phyloP scores from a whole-genome alignment of 2,329 filamentous ascomycete genomes.

The Hypoxylon sp. region DNA sequence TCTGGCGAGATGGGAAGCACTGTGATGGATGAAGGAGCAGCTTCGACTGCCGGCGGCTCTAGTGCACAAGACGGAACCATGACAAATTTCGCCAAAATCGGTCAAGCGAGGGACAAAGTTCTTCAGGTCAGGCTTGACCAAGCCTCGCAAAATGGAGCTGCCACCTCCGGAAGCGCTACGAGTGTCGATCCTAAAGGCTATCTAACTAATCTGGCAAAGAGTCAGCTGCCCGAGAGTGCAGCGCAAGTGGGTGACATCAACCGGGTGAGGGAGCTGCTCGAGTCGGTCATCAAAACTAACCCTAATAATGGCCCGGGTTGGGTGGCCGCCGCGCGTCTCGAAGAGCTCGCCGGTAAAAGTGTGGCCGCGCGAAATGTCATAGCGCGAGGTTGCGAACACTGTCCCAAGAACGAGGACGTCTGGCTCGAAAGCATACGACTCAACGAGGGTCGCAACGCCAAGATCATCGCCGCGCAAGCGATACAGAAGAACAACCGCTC shows the following conservation, averaged over 20 bases:
- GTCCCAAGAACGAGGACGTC: constrained; percentile 91
- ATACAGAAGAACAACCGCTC: constrained; percentile 92
- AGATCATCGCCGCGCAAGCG: constrained; percentile 91
- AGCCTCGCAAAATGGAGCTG: constrained; percentile 74
- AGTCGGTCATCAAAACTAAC: constrained; percentile 97
- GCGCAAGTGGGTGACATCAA: constrained; percentile 94
- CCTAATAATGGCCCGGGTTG: constrained; percentile 93
- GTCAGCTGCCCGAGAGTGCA: constrained; percentile 79
- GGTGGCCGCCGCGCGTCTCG: constrained; percentile 91
- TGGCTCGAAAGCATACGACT: constrained; percentile 97
- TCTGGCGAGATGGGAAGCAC: constrained; percentile 85
- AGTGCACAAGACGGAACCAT: constrained; percentile 80
- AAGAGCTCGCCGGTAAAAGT: constrained; percentile 91
- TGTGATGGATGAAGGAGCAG: constrained; percentile 78
- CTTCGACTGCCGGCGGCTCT: constrained; percentile 53
- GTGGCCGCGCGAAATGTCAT: constrained; percentile 90
- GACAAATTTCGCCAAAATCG: constrained; percentile 98
- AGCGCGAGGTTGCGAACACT: constrained; percentile 85
- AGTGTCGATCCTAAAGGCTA: constrained; percentile 96
- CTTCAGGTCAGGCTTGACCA: constrained; percentile 93
- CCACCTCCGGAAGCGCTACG: constrained; percentile 80
- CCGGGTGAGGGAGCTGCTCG: constrained; percentile 87
- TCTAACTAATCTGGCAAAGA: constrained; percentile 87
- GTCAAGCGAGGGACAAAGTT: constrained; percentile 94
- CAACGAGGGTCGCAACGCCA: constrained; percentile 91